Base-by-base conservation (phyloP, 1,284 basidiomycete genomes). In the Ustanciosporium gigantosporum region DNA sequence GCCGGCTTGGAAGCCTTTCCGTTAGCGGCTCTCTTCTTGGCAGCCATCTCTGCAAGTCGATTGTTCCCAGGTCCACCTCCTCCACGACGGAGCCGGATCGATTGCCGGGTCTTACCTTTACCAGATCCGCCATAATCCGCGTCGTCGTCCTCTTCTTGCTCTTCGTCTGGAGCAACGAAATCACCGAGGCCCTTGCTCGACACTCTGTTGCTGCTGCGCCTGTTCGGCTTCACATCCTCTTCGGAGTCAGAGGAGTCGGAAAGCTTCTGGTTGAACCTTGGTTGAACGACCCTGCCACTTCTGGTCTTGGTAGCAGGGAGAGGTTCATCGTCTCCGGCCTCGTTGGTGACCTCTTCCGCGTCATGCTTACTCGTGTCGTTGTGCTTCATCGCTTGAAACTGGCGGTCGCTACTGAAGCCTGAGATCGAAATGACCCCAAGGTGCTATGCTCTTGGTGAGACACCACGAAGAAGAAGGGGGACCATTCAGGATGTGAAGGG, bases 161-260 rank as follows among this genome's bases (percentile, higher is more conserved):
- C 69, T 38, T 73, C 70, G 25, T 72, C 66, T 7, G 45, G 36
- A 8, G 65, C 71, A 14, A 74, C 69, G 35, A 72, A 73, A 36
- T 61, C 68, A n/a, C 41, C 60, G 14, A 70, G 46, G 13, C 60
- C 47, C 24, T 59, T 57, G 27, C 44, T 36, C 17, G 40, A 27
- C 41, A 60, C 46, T 16, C 36, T 25, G 4, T 36, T 44, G 2
- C 58, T 36, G 39, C 61, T 47, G 21, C 48, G 51, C 13, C 38
- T 35, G 20, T 25, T 20, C 2, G 46, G 48, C 5, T 31, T 47
- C 3, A 22, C 44, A 13, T 42, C 43, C 14, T 68, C 62, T 15
- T 48, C 51, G 5, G 46, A 48, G 9, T 37, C 51, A 15, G 48
- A 50, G 29, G 55, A 62, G 20, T 66, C 66, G 7, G 27, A 29